A percentile compares a stretch with the other conserved stretches of the same genome.
phyloP scores from a whole-genome alignment of 139 green algal genomes.

The Coelastrella sp. region DNA sequence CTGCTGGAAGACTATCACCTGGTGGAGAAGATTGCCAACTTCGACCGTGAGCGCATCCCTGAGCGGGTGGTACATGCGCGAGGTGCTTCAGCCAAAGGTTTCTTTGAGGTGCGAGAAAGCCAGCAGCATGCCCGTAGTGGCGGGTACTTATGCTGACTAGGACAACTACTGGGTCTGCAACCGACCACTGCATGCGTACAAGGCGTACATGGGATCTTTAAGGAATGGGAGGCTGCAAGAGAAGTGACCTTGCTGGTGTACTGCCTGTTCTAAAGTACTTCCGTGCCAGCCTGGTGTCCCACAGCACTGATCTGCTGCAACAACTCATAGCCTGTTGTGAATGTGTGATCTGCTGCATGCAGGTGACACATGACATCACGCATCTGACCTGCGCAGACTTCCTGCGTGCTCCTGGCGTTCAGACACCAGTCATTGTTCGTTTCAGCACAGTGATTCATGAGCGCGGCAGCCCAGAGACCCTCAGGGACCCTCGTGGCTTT shows the following conservation, averaged over 20 bases:
- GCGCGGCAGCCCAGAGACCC: conserved; percentile 87
- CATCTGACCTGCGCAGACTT: conserved; percentile 96
- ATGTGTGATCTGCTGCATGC: neutral
- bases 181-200: too few species aligned
- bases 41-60: conserved; percentile 95
- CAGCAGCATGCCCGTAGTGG: conserved; percentile 4
- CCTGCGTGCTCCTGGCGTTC: conserved; percentile 90
- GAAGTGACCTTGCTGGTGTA: neutral
- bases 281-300: too few species aligned
- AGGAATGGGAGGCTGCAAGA: neutral
- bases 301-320: too few species aligned
- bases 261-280: too few species aligned
- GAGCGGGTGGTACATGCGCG: conserved; percentile 96
- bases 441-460: conserved; percentile 70
- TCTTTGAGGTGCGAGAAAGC: conserved; percentile 88
- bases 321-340: too few species aligned
- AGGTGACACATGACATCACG: conserved; percentile 96
- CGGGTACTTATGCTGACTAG: conserved; percentile 60
- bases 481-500: conserved; percentile 95
- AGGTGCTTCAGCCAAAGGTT: conserved; percentile 95
- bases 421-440: conserved; percentile 94
- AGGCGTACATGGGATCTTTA: too few species aligned
- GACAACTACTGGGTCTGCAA: conserved; percentile 17
- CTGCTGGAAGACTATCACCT: conserved; percentile 93
- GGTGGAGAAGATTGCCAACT: conserved; percentile 95